phyloP scores from a whole-genome alignment of 768 basidiomycete genomes.

The Boletus tomentosulus region DNA sequence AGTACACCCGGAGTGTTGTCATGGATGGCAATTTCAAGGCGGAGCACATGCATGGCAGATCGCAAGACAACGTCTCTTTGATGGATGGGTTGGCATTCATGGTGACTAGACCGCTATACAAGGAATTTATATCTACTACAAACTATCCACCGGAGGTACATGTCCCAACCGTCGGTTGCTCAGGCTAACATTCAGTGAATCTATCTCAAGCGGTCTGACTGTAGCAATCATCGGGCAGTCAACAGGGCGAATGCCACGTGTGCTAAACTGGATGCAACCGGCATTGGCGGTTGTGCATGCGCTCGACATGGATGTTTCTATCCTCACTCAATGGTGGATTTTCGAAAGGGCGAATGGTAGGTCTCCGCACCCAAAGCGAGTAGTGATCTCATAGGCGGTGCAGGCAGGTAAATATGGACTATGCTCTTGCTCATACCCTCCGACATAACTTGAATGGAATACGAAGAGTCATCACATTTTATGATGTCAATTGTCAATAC shows the following conservation, averaged over 20 bases:
- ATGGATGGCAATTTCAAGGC: neutral
- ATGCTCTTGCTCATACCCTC: constrained; percentile 21
- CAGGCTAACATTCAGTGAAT: no score
- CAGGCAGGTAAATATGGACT: constrained; percentile 30
- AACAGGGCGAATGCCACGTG: neutral
- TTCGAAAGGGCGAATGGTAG: neutral
- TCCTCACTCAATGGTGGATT: no score
- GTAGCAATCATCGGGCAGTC: neutral
- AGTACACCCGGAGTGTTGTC: neutral
- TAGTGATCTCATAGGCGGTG: no score
- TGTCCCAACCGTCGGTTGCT: no score
- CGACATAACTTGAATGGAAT: constrained; percentile 1
- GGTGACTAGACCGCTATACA: no score
- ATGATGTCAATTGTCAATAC: constrained; percentile 32
- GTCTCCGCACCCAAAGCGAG: neutral
- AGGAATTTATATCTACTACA: no score
- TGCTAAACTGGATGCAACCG: neutral
- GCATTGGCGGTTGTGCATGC: no score
- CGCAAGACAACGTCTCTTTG: no score
- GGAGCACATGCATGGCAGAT: no score
- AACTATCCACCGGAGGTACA: no score
- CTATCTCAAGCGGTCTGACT: neutral
- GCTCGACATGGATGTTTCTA: no score
- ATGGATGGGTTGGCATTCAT: no score
- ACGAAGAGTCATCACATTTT: constrained; percentile 14